Percentiles rank a stretch among this genome's conserved stretches.
Conservation (phyloP, 2,329 filamentous ascomycete genomes). For the Alternaria hordeiaustralica region DNA sequence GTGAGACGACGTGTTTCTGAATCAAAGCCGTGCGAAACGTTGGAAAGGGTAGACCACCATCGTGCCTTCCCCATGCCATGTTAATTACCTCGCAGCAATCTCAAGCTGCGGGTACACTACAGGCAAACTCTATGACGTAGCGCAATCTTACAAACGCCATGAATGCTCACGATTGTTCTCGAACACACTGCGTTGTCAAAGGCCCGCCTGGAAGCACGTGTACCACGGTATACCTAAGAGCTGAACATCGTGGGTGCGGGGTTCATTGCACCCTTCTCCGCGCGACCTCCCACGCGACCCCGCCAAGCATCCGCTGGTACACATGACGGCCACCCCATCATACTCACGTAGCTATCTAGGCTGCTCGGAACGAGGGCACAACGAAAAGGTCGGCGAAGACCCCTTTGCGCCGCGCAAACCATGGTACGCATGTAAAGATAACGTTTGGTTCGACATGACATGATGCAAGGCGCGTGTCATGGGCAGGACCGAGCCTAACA, state of each 20-base stretch:
- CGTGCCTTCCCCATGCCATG: neutral
- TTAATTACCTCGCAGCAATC: neutral
- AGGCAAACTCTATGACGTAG: neutral
- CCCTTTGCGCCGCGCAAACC: conserved; percentile 1
- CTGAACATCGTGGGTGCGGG: neutral
- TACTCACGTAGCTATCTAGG: neutral
- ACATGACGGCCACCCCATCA: neutral
- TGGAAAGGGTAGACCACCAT: neutral
- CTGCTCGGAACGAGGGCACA: neutral
- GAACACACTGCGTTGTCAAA: neutral
- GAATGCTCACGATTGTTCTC: neutral
- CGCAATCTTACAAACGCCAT: neutral
- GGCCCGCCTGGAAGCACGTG: neutral
- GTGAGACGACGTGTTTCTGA: neutral
- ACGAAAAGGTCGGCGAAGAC: conserved; percentile 2
- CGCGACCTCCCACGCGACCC: neutral
- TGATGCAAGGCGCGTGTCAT: conserved; percentile 15
- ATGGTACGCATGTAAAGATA: conserved; percentile 11
- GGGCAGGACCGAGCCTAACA: neutral
- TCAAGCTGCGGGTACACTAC: neutral
- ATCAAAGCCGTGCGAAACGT: neutral
- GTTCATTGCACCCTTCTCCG: neutral
- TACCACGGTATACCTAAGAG: neutral
- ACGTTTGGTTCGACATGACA: conserved; percentile 11
- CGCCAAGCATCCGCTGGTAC: neutral